These are phyloP conservation scores for Collariella sp. DNA, from an alignment of 495 filamentous ascomycete species.

Conservation along the genomic window DNA sequence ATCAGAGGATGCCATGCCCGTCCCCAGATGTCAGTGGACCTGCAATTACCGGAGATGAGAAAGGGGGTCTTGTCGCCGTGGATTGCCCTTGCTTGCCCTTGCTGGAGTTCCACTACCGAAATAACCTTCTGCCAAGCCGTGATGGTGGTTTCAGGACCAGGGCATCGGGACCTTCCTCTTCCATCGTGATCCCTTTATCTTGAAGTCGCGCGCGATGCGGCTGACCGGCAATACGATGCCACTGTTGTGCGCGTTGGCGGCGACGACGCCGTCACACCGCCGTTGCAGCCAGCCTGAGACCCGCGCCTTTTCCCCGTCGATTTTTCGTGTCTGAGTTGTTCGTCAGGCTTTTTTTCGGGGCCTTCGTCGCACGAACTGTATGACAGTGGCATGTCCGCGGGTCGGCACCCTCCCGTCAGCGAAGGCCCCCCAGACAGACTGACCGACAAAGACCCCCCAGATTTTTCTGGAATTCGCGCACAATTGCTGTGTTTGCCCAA, in stretches of 20 bases:
- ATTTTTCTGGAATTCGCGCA: neutral
- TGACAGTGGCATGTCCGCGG: neutral
- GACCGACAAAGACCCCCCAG: no score
- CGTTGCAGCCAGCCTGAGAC: neutral
- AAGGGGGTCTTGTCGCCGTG: neutral
- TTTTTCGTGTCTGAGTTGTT: neutral
- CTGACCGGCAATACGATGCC: neutral
- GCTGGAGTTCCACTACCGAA: slow-evolving; percentile 9
- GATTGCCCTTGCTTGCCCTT: slow-evolving; percentile 8
- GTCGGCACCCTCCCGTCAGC: neutral
- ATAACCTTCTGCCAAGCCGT: slow-evolving; percentile 15
- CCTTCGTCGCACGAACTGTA: neutral
- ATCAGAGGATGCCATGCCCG: neutral
- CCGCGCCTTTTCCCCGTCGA: neutral
- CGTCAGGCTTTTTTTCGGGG: neutral
- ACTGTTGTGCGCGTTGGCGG: neutral
- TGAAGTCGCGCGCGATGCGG: neutral
- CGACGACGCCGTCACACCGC: neutral
- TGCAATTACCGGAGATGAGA: slow-evolving; percentile 9
- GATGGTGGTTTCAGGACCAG: slow-evolving; percentile 10
- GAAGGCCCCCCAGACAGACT: no score
- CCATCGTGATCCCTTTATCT: slow-evolving; percentile 1
- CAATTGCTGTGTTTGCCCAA: neutral
- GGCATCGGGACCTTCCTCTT: neutral
- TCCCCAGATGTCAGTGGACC: slow-evolving; percentile 11